Evolutionary conservation across 805 yeast genomes (phyloP), one percentile per base, ranked within the genome.

Genomic region (Maudiozyma saulgeensis): DNA sequence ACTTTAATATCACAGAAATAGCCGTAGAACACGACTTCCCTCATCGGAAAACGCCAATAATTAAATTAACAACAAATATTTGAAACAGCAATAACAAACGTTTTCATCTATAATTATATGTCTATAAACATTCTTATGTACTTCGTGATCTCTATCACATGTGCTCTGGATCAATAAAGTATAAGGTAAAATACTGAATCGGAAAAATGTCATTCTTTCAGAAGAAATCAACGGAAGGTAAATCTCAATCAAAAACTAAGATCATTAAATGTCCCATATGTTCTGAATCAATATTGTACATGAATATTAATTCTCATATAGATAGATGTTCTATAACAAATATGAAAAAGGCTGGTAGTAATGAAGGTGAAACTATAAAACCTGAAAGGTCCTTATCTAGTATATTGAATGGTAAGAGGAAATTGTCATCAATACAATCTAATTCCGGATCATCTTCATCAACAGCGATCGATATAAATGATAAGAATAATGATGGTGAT

Each of bases 251-350:
- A 11, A 52, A 51, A 9, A 64, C 56, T 31, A 61, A 63, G 38
- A 50, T 55, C 23, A 60, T 64, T 15, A 49, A 61, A 28, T 66
- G 70, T 41, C 70, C 70, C 4, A 49, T 65, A 21, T 66, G 70
- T 44, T 51, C 52, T 23, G 53, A 52, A 43, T 56, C 55, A 40
- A 57, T 65, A n/a, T 44, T 55, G 6, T 64, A 57, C 42, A 48
- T 55, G 5, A 42, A 46, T 12, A 62, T 66, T 26, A 66, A 65
- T 47, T 45, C 50, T 8, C 70, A 66, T 58, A 45, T 66, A 40
- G 69, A 66, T 50, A 46, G 40, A 8, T 64, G 68, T 43, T 47
- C 64, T 13, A 37, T 46, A 6, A 51, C 37, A 40, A n/a, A 28
- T 9, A n/a, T 25, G 11, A 8, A 28, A 2, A 18, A 21, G 7